Percentiles rank a stretch among this genome's conserved stretches.
Conservation (phyloP, 345 rosid genomes). For the Nephelium lappaceum region DNA sequence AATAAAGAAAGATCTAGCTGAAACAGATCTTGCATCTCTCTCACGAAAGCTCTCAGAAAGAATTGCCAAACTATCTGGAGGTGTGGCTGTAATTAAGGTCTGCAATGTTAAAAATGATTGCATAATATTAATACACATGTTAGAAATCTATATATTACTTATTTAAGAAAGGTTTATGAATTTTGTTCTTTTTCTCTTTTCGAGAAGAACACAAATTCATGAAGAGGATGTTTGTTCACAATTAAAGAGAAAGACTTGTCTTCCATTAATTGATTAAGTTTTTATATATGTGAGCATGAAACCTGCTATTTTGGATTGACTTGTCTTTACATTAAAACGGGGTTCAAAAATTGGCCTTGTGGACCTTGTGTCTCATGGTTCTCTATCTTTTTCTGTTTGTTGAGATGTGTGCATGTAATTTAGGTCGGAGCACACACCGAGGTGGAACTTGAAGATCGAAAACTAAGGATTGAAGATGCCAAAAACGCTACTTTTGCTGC, state of each 20-base stretch:
- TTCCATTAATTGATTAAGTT: background rate
- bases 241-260: background rate
- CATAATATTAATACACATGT: background rate
- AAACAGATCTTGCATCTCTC: conserved; percentile 59
- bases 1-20: conserved; percentile 90
- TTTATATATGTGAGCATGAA: background rate
- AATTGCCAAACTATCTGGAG: conserved; percentile 86
- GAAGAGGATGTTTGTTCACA: background rate
- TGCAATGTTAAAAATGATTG: conserved; percentile 10
- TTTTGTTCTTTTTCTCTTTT: background rate
- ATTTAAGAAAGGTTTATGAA: background rate
- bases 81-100: conserved; percentile 93
- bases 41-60: conserved; percentile 76
- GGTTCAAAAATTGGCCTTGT: background rate
- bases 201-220: background rate
- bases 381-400: background rate
- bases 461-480: conserved; percentile 88
- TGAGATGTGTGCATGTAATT: conserved; percentile 10
- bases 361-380: background rate
- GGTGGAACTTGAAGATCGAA: conserved; percentile 86
- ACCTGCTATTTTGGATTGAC: background rate
- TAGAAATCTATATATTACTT: background rate
- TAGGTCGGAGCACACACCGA: conserved; percentile 91
- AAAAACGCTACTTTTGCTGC: conserved; percentile 95
- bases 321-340: background rate